These are phyloP conservation scores for Podospora anserina DNA, from an alignment of 495 filamentous ascomycete species.

Conservation along the genomic window DNA sequence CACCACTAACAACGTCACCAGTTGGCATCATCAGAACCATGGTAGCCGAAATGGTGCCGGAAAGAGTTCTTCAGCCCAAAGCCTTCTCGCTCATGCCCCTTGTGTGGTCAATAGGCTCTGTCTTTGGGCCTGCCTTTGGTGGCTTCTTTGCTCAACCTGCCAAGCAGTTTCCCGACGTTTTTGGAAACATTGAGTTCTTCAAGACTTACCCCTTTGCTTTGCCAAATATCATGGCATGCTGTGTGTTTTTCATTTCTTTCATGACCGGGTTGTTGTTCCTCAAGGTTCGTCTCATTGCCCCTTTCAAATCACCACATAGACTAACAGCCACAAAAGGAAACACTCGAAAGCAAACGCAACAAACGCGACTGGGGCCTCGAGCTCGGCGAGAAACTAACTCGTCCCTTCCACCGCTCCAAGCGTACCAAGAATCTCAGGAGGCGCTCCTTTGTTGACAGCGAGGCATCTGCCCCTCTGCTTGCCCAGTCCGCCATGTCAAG, in stretches of 20 bases:
- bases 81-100: constrained; percentile 86
- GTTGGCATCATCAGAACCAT: constrained; percentile 68
- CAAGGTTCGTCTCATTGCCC: constrained; percentile 32
- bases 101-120: constrained; percentile 73
- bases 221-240: constrained; percentile 73
- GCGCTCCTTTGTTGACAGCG: constrained; percentile 43
- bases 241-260: constrained; percentile 71
- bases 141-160: constrained; percentile 79
- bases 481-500: constrained; percentile 31
- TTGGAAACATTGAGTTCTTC: constrained; percentile 64
- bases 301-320: not conserved
- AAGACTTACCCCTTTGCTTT: constrained; percentile 73
- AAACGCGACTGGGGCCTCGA: constrained; percentile 64
- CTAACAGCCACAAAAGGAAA: constrained; percentile 55
- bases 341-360: constrained; percentile 61
- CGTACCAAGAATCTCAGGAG: constrained; percentile 27
- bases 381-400: constrained; percentile 55
- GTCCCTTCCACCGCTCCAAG: constrained; percentile 33
- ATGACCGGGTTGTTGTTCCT: constrained; percentile 69
- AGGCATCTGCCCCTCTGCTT: constrained; percentile 43
- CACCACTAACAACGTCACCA: constrained; percentile 14
- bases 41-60: constrained; percentile 74
- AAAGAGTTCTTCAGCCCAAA: constrained; percentile 74
- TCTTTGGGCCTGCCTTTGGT: constrained; percentile 87
- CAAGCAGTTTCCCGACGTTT: constrained; percentile 62